Base-by-base conservation (phyloP, 2,329 filamentous ascomycete genomes). In the Clonostachys sp. region DNA sequence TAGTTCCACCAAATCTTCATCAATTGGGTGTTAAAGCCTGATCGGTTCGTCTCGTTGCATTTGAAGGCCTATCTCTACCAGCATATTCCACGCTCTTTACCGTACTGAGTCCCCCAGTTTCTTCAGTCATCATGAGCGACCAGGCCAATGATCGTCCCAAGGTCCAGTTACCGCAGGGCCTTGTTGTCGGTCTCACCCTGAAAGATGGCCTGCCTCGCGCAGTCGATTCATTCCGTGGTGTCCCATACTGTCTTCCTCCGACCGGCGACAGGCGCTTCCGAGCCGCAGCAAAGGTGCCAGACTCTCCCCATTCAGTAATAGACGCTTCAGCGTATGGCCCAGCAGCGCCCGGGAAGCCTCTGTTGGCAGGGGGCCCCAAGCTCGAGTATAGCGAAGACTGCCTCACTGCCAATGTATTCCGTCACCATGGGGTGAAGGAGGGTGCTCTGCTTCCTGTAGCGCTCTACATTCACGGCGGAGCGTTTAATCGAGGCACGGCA, bases 401-500 rank as follows among this genome's bases (percentile, higher is more conserved):
- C 46, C 64, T 83, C 13, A 78, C 75, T 46, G 59, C 67, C 6
- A 81, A 82, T 52, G 59, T 82, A 10, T 81, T 71, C 52, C 69
- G 73, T 12, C 70, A 72, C 1, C 46, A 24, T 2, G 14, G 14
- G 36, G 14, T 39, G 17, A 20, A 33, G 17, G 34, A 34, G 6
- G 13, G 5, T 8, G 30, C 13, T 30, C 24, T 16, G 12, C 17
- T 63, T 2, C 62, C 79, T 0, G 76, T 82, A 3, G 62, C 75
- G 1, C 56, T 85, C 1, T 84, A 83, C 51, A 66, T 85, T 16
- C 81, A 85, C 53, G 82, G 82, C 30, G 44, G 56, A 24, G 53
- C 41, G 16, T 58, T 55, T 43, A 51, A 51, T 46, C 47, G 56
- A 2, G 56, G 55, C 2, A 60, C 45, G 4, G 61, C 64, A 42